Percentiles rank a stretch among this genome's conserved stretches.
Conservation (phyloP, 495 filamentous ascomycete genomes). For the Echria macrotheca region DNA sequence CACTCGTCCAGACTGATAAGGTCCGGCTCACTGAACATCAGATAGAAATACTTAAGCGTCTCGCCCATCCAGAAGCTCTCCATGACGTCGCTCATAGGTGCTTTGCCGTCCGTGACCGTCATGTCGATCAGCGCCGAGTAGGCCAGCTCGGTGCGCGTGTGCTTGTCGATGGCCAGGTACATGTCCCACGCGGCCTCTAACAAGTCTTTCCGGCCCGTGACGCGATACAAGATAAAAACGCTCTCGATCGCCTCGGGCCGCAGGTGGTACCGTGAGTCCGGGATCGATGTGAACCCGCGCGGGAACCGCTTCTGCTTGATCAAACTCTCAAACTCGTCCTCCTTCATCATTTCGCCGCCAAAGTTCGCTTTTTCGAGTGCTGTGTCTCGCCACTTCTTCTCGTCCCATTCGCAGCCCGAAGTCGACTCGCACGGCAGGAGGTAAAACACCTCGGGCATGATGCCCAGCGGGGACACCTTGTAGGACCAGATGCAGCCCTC, state of each 20-base stretch:
- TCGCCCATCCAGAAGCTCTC: constrained; percentile 49
- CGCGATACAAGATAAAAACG: constrained; percentile 65
- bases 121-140: constrained; percentile 47
- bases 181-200: constrained; percentile 56
- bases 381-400: constrained; percentile 46
- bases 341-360: constrained; percentile 6
- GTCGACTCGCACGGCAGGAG: constrained; percentile 55
- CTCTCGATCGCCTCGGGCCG: constrained; percentile 65
- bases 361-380: constrained; percentile 12
- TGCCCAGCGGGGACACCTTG: constrained; percentile 61
- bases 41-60: constrained; percentile 59
- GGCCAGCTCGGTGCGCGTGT: constrained; percentile 45
- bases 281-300: constrained; percentile 58
- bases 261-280: constrained; percentile 60
- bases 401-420: constrained; percentile 62
- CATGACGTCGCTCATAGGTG: constrained; percentile 38
- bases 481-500: constrained; percentile 87
- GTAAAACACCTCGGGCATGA: constrained; percentile 74
- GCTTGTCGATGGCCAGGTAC: constrained; percentile 45
- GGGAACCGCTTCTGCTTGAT: constrained; percentile 61
- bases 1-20: constrained; percentile 66
- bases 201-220: constrained; percentile 49
- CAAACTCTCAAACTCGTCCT: constrained; percentile 19
- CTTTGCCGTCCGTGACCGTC: constrained; percentile 22
- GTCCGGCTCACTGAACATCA: constrained; percentile 70